Conservation (phyloP, 805 yeast species). For the Kluyveromyces dobzhanskii region DNA sequence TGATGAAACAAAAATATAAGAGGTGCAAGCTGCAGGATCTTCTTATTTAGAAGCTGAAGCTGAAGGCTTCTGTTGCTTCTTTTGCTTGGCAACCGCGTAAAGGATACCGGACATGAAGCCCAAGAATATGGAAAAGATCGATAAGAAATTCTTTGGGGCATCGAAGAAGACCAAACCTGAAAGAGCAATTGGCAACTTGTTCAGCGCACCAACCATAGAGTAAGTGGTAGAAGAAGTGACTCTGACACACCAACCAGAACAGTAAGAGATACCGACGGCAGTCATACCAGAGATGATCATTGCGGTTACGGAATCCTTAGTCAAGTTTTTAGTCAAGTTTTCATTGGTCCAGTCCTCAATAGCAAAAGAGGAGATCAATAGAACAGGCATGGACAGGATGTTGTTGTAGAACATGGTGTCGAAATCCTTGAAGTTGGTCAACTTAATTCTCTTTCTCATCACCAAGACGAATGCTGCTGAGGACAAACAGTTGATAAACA, state of each 20-base stretch:
- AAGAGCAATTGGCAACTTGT: conserved; percentile 94
- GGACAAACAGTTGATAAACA: conserved; percentile 89
- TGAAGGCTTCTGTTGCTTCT: conserved; percentile 41
- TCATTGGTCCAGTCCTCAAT: conserved; percentile 90
- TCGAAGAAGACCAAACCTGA: conserved; percentile 93
- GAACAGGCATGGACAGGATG: conserved; percentile 83
- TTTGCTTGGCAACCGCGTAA: conserved; percentile 91
- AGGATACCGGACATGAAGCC: conserved; percentile 96
- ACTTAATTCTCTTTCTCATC: conserved; percentile 97
- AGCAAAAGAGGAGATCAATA: conserved; percentile 62
- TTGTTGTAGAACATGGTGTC: conserved; percentile 99
- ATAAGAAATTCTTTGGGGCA: conserved; percentile 88
- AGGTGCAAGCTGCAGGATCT: no score
- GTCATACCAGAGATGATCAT: conserved; percentile 92
- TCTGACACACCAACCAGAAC: conserved; percentile 99
- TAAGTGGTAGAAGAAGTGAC: conserved; percentile 97
- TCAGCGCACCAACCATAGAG: conserved; percentile 98
- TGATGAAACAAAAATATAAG: no score
- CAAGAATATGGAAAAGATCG: conserved; percentile 80
- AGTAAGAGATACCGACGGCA: conserved; percentile 94
- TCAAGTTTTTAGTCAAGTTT: conserved; percentile 69
- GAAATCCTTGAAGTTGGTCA: conserved; percentile 91
- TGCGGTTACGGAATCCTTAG: conserved; percentile 58
- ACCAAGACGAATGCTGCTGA: conserved; percentile 88
- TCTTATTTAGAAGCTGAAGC: not conserved